phyloP scores from a whole-genome alignment of 1,139 yeast species.

The Zygoascus hellenicus region DNA sequence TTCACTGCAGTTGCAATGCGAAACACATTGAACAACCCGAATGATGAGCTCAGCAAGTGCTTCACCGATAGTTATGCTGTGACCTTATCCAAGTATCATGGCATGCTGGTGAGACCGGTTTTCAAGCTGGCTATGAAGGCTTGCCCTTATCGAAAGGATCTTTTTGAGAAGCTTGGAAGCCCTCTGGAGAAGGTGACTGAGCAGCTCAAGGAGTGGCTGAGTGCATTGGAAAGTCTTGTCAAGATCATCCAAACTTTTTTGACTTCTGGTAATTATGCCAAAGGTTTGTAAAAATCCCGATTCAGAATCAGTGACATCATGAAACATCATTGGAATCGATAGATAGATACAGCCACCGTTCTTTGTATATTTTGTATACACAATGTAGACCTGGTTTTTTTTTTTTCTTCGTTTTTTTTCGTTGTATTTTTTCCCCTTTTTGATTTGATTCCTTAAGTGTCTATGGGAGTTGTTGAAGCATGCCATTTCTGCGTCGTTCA shows the following conservation, averaged over 20 bases:
- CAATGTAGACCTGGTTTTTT: too few relatives aligned
- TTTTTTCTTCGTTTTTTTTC: too few relatives aligned
- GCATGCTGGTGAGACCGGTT: constrained; percentile 74
- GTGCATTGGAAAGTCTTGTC: constrained; percentile 71
- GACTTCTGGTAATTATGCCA: constrained; percentile 77
- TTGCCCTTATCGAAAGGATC: constrained; percentile 86
- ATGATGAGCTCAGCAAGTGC: constrained; percentile 65
- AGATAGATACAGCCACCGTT: too few relatives aligned
- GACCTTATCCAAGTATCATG: constrained; percentile 77
- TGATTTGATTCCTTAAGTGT: too few relatives aligned
- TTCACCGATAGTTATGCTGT: constrained; percentile 78
- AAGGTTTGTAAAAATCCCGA: constrained; percentile 63
- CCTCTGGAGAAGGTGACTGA: constrained; percentile 49
- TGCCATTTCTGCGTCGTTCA: too few relatives aligned
- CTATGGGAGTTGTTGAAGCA: too few relatives aligned
- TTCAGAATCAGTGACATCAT: too few relatives aligned
- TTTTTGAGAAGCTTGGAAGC: constrained; percentile 71
- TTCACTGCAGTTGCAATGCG: constrained; percentile 87
- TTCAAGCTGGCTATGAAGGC: constrained; percentile 95
- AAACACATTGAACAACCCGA: constrained; percentile 57
- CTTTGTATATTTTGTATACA: too few relatives aligned
- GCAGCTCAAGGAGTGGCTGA: constrained; percentile 69
- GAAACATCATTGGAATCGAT: too few relatives aligned
- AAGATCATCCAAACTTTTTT: constrained; percentile 68
- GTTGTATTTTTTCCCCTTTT: too few relatives aligned